These are phyloP conservation scores for Arthroderma sp. DNA, from an alignment of 2,329 filamentous ascomycete genomes.

Conservation along the genomic window DNA sequence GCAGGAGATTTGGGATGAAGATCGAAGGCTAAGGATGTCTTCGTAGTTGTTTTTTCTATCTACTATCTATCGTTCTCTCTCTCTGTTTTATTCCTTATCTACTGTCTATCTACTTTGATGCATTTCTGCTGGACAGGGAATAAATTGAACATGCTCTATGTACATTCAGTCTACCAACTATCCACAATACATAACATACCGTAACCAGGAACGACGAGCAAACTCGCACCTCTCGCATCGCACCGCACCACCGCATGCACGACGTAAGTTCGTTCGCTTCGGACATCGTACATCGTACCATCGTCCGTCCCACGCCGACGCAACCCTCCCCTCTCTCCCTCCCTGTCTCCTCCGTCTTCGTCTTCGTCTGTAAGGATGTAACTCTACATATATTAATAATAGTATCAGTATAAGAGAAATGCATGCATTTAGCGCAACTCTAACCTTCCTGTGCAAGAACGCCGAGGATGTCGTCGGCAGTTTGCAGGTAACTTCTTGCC, in stretches of 20 bases:
- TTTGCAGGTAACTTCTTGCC: not conserved
- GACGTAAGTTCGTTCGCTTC: not conserved
- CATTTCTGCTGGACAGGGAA: not conserved
- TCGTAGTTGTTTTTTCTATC: not conserved
- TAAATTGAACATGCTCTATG: not conserved
- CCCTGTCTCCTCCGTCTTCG: not conserved
- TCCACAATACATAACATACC: not conserved
- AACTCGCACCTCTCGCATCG: not conserved
- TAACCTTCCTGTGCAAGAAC: not conserved
- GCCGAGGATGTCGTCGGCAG: not conserved
- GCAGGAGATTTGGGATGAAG: slow-evolving; percentile 42
- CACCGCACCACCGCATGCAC: not conserved
- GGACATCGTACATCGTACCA: slow-evolving; percentile 1
- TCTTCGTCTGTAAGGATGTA: not conserved
- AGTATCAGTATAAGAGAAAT: not conserved
- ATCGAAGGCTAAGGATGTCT: slow-evolving; percentile 25
- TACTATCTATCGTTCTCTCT: not conserved
- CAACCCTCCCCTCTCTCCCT: not conserved
- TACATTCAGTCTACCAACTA: not conserved
- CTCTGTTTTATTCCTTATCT: not conserved
- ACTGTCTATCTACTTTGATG: not conserved
- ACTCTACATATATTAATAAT: slow-evolving; percentile 5
- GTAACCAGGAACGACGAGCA: not conserved
- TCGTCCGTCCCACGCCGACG: slow-evolving; percentile 4
- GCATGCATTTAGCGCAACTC: not conserved